Evolutionary conservation across 2,329 filamentous ascomycete genomes (phyloP).

Genomic region (Hymenoscyphus fructigenus): DNA sequence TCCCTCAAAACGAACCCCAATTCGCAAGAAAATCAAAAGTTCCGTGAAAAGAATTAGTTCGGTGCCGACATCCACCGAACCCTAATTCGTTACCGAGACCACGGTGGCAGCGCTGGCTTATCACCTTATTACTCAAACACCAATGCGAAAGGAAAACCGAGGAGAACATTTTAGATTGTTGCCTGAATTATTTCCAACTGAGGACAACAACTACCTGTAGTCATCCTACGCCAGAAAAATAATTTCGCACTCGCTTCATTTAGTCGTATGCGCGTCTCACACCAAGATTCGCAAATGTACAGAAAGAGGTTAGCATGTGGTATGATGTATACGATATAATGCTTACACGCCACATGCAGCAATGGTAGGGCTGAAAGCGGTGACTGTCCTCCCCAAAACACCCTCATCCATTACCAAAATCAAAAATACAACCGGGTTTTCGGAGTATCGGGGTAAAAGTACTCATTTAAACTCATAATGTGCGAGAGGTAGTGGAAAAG

Average conservation of each 20-base stretch:
- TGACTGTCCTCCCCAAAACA: not conserved
- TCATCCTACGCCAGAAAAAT: not conserved
- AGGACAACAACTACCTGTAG: not conserved
- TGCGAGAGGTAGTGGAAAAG: not conserved
- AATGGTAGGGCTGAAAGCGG: not conserved
- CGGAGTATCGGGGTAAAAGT: not conserved
- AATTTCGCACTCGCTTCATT: not conserved
- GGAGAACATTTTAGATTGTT: not conserved
- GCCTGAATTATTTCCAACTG: not conserved
- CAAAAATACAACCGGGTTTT: not conserved
- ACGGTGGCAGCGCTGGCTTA: not conserved
- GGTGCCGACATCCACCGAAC: not conserved
- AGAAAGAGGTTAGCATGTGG: not conserved
- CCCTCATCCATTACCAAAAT: not conserved
- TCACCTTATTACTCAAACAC: not conserved
- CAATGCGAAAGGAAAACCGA: not conserved
- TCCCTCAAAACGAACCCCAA: not conserved
- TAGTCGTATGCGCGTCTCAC: not conserved
- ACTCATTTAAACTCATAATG: not conserved
- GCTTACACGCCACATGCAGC: not conserved
- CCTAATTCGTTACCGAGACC: conserved; percentile 1
- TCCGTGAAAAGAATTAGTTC: not conserved
- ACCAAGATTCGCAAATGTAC: not conserved
- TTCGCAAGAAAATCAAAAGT: not conserved
- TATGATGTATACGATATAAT: not conserved